These are phyloP conservation scores for Boletellus ananiceps DNA, from an alignment of 768 basidiomycete genomes.

Conservation along the genomic window DNA sequence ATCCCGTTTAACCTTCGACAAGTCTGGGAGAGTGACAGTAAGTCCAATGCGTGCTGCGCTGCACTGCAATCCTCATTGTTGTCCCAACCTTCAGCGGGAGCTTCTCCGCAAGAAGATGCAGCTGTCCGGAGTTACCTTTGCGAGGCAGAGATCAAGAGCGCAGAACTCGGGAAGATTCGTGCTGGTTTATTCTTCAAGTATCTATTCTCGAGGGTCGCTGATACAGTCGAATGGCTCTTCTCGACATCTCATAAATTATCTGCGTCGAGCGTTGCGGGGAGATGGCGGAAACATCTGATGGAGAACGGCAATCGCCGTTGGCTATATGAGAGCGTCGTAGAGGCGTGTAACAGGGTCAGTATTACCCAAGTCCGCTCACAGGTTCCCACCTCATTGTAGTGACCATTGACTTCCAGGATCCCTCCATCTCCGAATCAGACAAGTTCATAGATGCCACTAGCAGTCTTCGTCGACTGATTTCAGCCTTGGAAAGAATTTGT, in stretches of 20 bases:
- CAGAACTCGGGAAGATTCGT: too few species aligned
- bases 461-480: background rate
- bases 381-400: too few species aligned
- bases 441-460: background rate
- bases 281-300: background rate
- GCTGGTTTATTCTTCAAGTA: too few species aligned
- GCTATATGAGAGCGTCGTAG: background rate
- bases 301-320: background rate
- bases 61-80: background rate
- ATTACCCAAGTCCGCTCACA: background rate
- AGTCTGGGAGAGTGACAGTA: background rate
- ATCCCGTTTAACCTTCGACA: conserved; percentile 4
- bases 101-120: background rate
- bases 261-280: background rate
- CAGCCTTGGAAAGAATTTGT: background rate
- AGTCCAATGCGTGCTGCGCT: too few species aligned
- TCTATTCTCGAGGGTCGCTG: too few species aligned
- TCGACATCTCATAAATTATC: background rate
- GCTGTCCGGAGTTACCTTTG: too few species aligned
- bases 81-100: background rate
- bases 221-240: background rate
- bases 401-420: too few species aligned
- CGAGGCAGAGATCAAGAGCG: too few species aligned
- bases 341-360: background rate
- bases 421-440: too few species aligned